Evolutionary conservation across 176 grass and related monocot genomes (phyloP), one percentile per base, ranked within the genome.

Genomic region (Hsuehochloa calcarea): DNA sequence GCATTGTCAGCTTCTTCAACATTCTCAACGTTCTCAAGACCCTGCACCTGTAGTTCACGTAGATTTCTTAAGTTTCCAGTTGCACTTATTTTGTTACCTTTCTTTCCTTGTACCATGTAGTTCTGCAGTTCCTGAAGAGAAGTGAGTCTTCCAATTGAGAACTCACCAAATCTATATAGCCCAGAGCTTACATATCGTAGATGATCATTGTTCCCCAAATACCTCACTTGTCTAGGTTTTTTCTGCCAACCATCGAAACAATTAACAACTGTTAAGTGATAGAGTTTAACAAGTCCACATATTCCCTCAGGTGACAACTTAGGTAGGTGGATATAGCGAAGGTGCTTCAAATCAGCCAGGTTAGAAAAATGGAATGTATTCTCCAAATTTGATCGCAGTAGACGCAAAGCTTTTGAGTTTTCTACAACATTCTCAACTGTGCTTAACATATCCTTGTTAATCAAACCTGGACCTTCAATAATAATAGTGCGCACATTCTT

Each of bases 1-100:
- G 75, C 84, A 72, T 79, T 14, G 8, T 50, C 54, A 72, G 66
- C 75, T 65, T 86, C 84, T 54, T 72, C 84, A 52, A 20, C 43
- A 22, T 67, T 80, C 23, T 64, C 68, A 74, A 89, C 74, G 41
- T 89, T 85, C 52, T 85, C 87, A 71, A 89, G 40, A 31, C 75
- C 29, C 7, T 0, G 64, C 37, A 89, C 49, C 0, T 40, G 19
- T 34, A 89, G 82, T 39, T 85, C 15, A 7, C 31, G 56, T 8
- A 89, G 82, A 50, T 1, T 8, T 10, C 9, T 55, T 46, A 89
- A 19, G 49, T 84, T 52, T 13, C 19, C 23, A 5, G 74, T 23
- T 44, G 75, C 56, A 68, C 52, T 73, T 74, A 85, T 58, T 64
- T 63, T 77, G 65, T 74, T 51, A 59, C 82, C 82, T 27, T 65